These are phyloP conservation scores for Rhypophila decipiens DNA, from an alignment of 495 filamentous ascomycete genomes.

Conservation along the genomic window DNA sequence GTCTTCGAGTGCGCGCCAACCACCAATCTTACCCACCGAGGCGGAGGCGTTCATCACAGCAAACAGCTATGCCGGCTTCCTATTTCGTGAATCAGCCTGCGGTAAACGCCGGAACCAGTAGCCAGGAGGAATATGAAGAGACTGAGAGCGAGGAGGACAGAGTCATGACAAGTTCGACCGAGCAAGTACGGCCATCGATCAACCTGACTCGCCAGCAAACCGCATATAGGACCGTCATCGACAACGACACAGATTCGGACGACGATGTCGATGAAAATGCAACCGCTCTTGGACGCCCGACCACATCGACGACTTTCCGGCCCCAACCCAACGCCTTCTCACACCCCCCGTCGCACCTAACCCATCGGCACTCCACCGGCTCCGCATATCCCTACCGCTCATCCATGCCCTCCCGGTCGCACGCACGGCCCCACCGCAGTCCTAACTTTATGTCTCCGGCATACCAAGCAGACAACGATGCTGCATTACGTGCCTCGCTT, in stretches of 20 bases:
- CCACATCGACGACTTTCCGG: slow-evolving; percentile 57
- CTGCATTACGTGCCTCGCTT: slow-evolving; percentile 82
- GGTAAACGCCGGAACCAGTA: slow-evolving; percentile 58
- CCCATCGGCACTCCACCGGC: slow-evolving; percentile 42
- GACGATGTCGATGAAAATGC: slow-evolving; percentile 61
- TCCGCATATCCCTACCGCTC: slow-evolving; percentile 39
- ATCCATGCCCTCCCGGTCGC: slow-evolving; percentile 32
- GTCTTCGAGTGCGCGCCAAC: slow-evolving; percentile 71
- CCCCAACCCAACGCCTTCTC: slow-evolving; percentile 89
- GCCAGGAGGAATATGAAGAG: slow-evolving; percentile 78
- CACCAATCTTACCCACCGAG: slow-evolving; percentile 43
- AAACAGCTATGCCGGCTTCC: slow-evolving; percentile 27
- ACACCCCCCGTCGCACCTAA: slow-evolving; percentile 62
- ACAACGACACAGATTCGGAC: slow-evolving; percentile 21
- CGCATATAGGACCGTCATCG: slow-evolving; percentile 9
- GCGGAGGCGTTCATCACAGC: slow-evolving; percentile 50
- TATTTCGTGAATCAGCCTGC: slow-evolving; percentile 30
- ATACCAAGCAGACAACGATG: slow-evolving; percentile 83
- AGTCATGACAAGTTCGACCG: slow-evolving; percentile 78
- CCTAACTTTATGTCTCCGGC: slow-evolving; percentile 66
- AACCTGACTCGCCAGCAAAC: slow-evolving; percentile 15
- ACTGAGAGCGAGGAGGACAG: slow-evolving; percentile 56
- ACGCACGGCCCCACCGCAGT: slow-evolving; percentile 40
- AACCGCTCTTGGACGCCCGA: slow-evolving; percentile 63
- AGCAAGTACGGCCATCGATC: slow-evolving; percentile 49